Base-by-base conservation (phyloP, 1,284 basidiomycete genomes). In the Microbotryum lychnidis-dioicae region DNA sequence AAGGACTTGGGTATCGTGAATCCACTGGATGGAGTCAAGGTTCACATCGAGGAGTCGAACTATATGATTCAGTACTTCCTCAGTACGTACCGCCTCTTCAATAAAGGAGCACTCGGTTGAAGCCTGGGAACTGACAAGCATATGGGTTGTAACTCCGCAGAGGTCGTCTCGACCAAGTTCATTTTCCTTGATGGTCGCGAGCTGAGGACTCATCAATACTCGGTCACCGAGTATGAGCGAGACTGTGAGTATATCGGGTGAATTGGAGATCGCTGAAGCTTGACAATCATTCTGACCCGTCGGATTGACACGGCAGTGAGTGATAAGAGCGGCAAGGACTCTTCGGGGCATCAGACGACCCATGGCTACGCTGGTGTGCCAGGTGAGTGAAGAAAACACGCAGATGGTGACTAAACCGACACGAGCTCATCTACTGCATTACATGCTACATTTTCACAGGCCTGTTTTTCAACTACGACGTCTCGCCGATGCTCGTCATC, bases 141-240 rank as follows among this genome's bases (percentile, higher is more conserved):
- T 16, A 18, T 54, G 18, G 8, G 21, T 18, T 42, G 16, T 27
- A 33, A 12, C 14, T 31, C 9, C 31, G 1, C 12, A 48, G 46
- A 58, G 76, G 92, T 96, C 52, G 92, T 97, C 44, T 91, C 89
- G 8, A 97, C 91, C 2, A 85, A 87, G 72, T 96, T 94, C 78
- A 81, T 83, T 65, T 87, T 86, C 42, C 78, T 93, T n/a, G 83
- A 86, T 65, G 86, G 84, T 45, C 82, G 86, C 70, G 77, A 66
- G 44, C 64, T 71, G 18, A 57, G 62, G 25, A 72, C 70, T 42
- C 71, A 72, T 56, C 71, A 97, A 76, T 98, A 97, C 77, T 92
- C 89, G 67, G 87, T 89, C 2, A 98, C 96, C 2, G 86, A 89
- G 66, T 97, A 97, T 76, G 94, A 98, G 77, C 87, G 96, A 23